phyloP scores from a whole-genome alignment of 495 filamentous ascomycete species.

The Hypoxylon fuscum region DNA sequence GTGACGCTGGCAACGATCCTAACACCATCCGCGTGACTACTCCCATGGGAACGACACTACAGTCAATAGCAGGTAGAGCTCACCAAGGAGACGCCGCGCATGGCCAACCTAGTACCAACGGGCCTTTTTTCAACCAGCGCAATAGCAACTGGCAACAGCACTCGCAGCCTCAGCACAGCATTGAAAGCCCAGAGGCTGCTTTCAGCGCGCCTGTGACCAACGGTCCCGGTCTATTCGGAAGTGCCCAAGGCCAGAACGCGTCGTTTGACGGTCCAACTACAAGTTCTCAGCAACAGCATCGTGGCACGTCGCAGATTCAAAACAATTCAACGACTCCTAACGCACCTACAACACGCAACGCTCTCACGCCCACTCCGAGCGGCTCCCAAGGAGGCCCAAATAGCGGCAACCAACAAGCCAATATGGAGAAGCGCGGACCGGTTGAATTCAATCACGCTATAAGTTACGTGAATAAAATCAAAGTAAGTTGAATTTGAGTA shows the following conservation, averaged over 20 bases:
- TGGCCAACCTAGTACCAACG: slow-evolving; percentile 43
- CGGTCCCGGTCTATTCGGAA: slow-evolving; percentile 54
- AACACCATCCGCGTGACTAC: slow-evolving; percentile 97
- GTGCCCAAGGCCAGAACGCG: slow-evolving; percentile 52
- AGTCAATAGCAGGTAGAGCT: slow-evolving; percentile 60
- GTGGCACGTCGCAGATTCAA: slow-evolving; percentile 81
- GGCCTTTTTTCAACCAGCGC: slow-evolving; percentile 50
- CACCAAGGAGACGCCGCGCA: slow-evolving; percentile 54
- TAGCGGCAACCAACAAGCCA: slow-evolving; percentile 62
- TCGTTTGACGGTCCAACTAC: slow-evolving; percentile 60
- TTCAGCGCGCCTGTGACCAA: slow-evolving; percentile 61
- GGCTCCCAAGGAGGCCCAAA: slow-evolving; percentile 51
- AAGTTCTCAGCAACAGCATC: slow-evolving; percentile 79
- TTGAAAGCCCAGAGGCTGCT: slow-evolving; percentile 62
- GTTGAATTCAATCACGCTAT: slow-evolving; percentile 99
- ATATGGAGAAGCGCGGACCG: slow-evolving; percentile 85
- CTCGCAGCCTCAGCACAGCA: slow-evolving; percentile 64
- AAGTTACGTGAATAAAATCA: slow-evolving; percentile 99
- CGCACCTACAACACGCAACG: slow-evolving; percentile 51
- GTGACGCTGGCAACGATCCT: slow-evolving; percentile 87
- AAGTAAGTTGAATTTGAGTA: slow-evolving; percentile 65
- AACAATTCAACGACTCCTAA: slow-evolving; percentile 58
- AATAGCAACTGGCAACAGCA: slow-evolving; percentile 59
- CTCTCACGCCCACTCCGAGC: slow-evolving; percentile 62
- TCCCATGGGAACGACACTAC: slow-evolving; percentile 77